Evolutionary conservation across 805 yeast genomes (phyloP), one percentile per base, ranked within the genome.

Genomic region (Wickerhamomyces rabaulensis): DNA sequence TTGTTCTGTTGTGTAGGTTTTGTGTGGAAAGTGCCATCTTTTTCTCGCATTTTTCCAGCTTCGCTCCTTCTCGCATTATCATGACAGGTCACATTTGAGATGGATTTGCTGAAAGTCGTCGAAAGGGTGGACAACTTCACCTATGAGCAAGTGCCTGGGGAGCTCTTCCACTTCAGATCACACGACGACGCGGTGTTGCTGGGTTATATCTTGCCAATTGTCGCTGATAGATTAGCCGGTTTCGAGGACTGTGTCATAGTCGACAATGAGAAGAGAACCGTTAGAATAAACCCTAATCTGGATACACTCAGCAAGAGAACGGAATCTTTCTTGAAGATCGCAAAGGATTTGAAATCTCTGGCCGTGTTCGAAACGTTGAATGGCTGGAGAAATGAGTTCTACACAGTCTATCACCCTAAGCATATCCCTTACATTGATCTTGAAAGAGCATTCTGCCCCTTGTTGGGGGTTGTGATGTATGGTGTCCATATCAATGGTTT

Each of bases 401-500:
- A 89, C 63, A 73, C 83, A 0, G 79, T 91, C 6, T 88, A 83
- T 64, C 73, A 76, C 46, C 80, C 83, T 0, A 49, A 69, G 0
- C 67, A 70, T 16, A 52, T 47, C 1, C 84, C 85, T 0, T 94
- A 92, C 57, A 65, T 89, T 53, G 67, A 72, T 6, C 65, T 89
- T 5, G 99, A 94, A 63, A 72, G 99, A 38, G 83, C 97, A 0
- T 79, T 88, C 47, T 79, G 95, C 13, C 85, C 87, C 1, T 64
- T 89, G 13, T 60, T 92, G 38, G 99, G 99, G 0, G 84, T 94
- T 10, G 81, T 86, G 1, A 88, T 95, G 49, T 90, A 89, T 63
- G 99, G 99, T 1, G 83, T 84, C 4, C 98, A 94, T 62, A 72
- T 91, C 23, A 86, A 79, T 54, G 98, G 97, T 2, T 94, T 79